Evolutionary conservation across 352 stramenopile species (phyloP).

Genomic region (Aphanomyces invadans): DNA sequence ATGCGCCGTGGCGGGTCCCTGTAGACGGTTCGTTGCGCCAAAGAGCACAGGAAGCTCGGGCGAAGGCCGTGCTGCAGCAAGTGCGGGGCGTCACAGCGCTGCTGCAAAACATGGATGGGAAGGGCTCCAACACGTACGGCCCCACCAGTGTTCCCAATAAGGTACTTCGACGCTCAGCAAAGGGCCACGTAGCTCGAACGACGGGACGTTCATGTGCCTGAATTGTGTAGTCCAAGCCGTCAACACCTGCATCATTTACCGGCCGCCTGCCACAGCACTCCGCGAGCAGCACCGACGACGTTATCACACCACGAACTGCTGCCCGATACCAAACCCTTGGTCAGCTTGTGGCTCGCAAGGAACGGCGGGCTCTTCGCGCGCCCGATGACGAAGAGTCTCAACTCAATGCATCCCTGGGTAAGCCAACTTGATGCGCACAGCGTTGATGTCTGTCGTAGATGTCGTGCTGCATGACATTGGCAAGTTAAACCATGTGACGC

Average conservation of each 20-base stretch:
- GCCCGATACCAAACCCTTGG: not conserved
- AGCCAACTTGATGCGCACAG: not conserved
- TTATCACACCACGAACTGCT: not conserved
- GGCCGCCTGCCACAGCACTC: not conserved
- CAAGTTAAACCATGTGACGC: conserved; percentile 30
- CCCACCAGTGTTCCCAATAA: not conserved
- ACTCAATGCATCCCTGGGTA: not conserved
- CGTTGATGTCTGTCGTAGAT: conserved; percentile 27
- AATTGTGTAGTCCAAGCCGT: not conserved
- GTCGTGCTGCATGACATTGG: conserved; percentile 46
- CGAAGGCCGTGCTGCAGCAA: conserved; percentile 34
- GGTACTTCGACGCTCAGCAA: not conserved
- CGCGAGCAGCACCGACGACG: not conserved
- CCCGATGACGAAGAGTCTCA: not conserved
- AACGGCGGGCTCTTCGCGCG: not conserved
- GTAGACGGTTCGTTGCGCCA: conserved; percentile 41
- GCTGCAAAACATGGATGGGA: not conserved
- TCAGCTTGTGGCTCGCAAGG: conserved; percentile 4
- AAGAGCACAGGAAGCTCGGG: conserved; percentile 34
- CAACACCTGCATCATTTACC: not conserved
- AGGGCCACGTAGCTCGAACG: not conserved
- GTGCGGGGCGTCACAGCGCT: not conserved
- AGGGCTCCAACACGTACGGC: not conserved
- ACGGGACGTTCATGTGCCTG: not conserved
- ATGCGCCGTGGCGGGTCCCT: conserved; percentile 47